phyloP scores from a whole-genome alignment of 192 early-diverging fungal genomes.

The Haplosporangium gracile region DNA sequence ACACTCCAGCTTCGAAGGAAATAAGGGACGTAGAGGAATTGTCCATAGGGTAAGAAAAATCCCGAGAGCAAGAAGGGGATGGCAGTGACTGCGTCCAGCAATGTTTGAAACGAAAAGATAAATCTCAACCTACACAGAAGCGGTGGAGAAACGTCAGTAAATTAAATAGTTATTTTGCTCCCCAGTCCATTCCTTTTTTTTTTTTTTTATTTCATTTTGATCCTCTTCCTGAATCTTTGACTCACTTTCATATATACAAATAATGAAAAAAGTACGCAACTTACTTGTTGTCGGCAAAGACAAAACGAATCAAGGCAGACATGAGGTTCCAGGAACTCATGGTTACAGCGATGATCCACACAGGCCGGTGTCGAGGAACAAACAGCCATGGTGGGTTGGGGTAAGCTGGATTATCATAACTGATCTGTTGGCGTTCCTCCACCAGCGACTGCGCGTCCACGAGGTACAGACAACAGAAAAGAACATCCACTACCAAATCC shows the following conservation, averaged over 20 bases:
- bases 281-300: conserved; percentile 52
- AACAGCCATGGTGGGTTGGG: conserved; percentile 66
- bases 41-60: conserved; percentile 53
- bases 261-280: not conserved
- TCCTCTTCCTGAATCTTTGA: not conserved
- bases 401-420: conserved; percentile 22
- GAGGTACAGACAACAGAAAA: conserved; percentile 73
- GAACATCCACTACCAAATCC: conserved; percentile 67
- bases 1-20: conserved; percentile 72
- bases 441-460: conserved; percentile 64
- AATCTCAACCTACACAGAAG: conserved; percentile 27
- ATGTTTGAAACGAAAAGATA: conserved; percentile 61
- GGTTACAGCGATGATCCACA: conserved; percentile 58
- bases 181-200: not conserved
- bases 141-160: not conserved
- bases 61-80: conserved; percentile 67
- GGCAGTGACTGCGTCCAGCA: conserved; percentile 64
- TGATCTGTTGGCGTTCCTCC: conserved; percentile 5
- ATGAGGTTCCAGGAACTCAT: conserved; percentile 57
- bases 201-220: not conserved
- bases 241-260: not conserved
- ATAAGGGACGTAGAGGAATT: conserved; percentile 72
- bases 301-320: conserved; percentile 48
- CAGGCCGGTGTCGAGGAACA: conserved; percentile 58
- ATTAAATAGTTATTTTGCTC: not conserved